Evolutionary conservation across 2,329 filamentous ascomycete genomes (phyloP), one percentile per base, ranked within the genome.

Genomic region (Diplodia seriata): DNA sequence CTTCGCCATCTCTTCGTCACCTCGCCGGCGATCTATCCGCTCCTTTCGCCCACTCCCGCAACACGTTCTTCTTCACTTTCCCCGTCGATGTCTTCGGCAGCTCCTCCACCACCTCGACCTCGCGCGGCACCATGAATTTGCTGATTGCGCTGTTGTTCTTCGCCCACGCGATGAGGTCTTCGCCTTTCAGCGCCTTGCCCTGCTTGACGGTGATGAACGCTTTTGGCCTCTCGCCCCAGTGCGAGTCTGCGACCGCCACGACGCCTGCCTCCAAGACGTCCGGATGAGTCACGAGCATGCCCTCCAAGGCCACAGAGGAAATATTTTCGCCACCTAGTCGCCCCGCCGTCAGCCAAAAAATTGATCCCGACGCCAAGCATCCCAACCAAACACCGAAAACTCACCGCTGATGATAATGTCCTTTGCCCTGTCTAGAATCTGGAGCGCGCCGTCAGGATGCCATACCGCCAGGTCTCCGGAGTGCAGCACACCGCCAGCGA

Each of bases 181-280:
- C 83, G 0, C 89, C 89, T 4, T 64, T 82, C 20, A 93, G 72
- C 1, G 78, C 75, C 74, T 85, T 87, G n/a, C 88, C 90, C 51
- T 86, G 79, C 76, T 93, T 91, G 38, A 93, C 84, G 0, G 95
- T 98, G 69, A 98, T 82, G 76, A 92, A 99, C 0, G 94, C 95
- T 81, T 97, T 97, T 14, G 95, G 94, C n/a, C 92, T 83, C 81
- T 99, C 95, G 29, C 95, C 95, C 94, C 94, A 99, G 76, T 96
- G 92, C 47, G 89, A 89, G 77, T 98, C 94, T 0, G 90, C 85
- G 0, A 98, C 90, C 0, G 92, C 91, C 5, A 97, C 92, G 38
- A 97, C 94, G 47, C 93, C 95, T 1, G 91, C 94, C 81, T 99
- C 95, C 29, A 99, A 87, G 47, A 99, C 88, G 71, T 92, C 89